Evolutionary conservation across 148 eudicot species (phyloP).

Genomic region (Vaccinium vitisidaea): DNA sequence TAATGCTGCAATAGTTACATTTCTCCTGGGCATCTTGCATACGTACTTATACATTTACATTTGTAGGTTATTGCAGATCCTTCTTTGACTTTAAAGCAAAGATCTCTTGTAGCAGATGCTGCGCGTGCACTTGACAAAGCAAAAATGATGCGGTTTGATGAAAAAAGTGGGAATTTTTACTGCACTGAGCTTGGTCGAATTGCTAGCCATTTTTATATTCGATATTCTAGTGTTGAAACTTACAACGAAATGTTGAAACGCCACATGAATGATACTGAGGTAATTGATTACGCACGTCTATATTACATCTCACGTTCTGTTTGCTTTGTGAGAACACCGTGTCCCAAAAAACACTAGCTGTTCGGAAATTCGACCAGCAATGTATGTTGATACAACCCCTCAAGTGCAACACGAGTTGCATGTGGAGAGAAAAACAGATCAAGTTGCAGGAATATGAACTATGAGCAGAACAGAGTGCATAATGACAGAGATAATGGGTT

Average conservation of each 20-base stretch:
- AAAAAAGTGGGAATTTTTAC: slow-evolving; percentile 97
- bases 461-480: not conserved
- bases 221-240: slow-evolving; percentile 96
- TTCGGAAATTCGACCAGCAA: not conserved
- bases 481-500: not conserved
- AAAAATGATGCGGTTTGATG: slow-evolving; percentile 99
- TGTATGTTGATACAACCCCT: not conserved
- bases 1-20: not conserved
- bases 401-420: not conserved
- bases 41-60: slow-evolving; percentile 6
- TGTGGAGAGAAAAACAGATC: not conserved
- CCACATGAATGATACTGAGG: slow-evolving; percentile 98
- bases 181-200: slow-evolving; percentile 99
- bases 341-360: not conserved
- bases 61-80: slow-evolving; percentile 95
- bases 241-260: slow-evolving; percentile 96
- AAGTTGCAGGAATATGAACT: not conserved
- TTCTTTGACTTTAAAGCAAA: slow-evolving; percentile 86
- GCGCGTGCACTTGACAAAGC: slow-evolving; percentile 98
- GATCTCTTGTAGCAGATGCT: slow-evolving; percentile 85
- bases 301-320: not conserved
- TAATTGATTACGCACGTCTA: slow-evolving; percentile 21
- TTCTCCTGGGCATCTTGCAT: not conserved
- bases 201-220: slow-evolving; percentile 99
- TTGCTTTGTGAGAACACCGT: not conserved